Base-by-base conservation (phyloP, 345 rosid genomes). In the Microthlaspi erraticum region DNA sequence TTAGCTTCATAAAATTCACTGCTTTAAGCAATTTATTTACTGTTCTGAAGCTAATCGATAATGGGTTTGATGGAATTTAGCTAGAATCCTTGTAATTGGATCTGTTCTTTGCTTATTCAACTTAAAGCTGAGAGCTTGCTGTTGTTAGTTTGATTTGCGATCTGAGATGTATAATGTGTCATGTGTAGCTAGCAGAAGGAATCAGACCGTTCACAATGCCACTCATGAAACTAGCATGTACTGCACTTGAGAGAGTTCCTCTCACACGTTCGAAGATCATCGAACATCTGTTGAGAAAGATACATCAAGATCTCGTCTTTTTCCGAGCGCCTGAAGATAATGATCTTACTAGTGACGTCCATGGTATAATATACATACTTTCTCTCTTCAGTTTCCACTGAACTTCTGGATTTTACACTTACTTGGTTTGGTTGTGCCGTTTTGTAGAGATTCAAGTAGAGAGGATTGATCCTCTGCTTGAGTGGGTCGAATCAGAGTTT, bases 131-230 rank as follows among this genome's bases (percentile, higher is more conserved):
- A 49, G 72, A 57, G 6, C 13, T 37, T 55, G 2, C 1, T 31
- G 29, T 20, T 12, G 16, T 26, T 10, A 9, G 42, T 68, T 31
- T 34, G 5, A 19, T 54, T 17, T 20, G 45, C 29, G 11, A 49
- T 13, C 70, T 69, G 49, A 44, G 29, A 46, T 14, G 31, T 49
- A 4, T 50, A 18, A 20, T 20, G 34, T 46, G 65, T 62, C 10
- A 18, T 33, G 64, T 84, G 82, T 82, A 89, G 98, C 84, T 79
- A 84, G 73, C 78, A 78, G 99, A 94, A 85, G 99, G 99, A 70
- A 88, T 94, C 57, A 88, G 99, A 78, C 99, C 98, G 66, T 94
- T 94, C 65, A 88, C 90, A 9, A 94, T 94, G 98, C 98, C 99
- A 16, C 87, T 94, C 38, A 94, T 94, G 99, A 88, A 80, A 79